phyloP scores from a whole-genome alignment of 1,284 basidiomycete genomes.

The Cystobasidium sp. region DNA sequence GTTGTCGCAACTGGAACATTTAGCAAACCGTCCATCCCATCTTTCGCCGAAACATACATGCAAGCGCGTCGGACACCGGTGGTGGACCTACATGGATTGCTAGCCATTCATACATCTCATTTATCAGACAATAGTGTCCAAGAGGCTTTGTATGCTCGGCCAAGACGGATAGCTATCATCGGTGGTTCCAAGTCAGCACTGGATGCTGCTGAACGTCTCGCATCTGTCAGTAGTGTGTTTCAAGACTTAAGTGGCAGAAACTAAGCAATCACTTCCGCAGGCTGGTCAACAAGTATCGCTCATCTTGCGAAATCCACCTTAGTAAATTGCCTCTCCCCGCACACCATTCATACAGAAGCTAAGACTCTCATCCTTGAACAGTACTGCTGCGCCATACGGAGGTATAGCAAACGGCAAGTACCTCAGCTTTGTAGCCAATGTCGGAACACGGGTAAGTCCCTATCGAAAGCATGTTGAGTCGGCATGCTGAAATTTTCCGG shows the following conservation, averaged over 20 bases:
- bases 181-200: constrained; percentile 49
- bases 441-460: constrained; percentile 12
- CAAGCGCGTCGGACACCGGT: constrained; percentile 28
- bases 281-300: constrained; percentile 44
- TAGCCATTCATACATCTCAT: constrained; percentile 47
- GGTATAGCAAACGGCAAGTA: constrained; percentile 22
- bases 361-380: neutral
- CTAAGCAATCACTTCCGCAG: neutral
- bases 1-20: constrained; percentile 49
- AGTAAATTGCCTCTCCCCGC: neutral
- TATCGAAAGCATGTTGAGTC: neutral
- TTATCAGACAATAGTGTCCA: constrained; percentile 43
- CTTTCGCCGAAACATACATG: constrained; percentile 42
- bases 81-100: constrained; percentile 35
- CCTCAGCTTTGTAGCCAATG: constrained; percentile 22
- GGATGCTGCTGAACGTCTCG: constrained; percentile 49
- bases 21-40: constrained; percentile 46
- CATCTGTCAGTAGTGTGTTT: constrained; percentile 22
- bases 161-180: constrained; percentile 45
- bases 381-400: constrained; percentile 22
- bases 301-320: constrained; percentile 47
- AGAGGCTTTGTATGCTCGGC: constrained; percentile 34
- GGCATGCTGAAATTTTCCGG: neutral
- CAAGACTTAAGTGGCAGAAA: neutral
- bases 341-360: neutral